Evolutionary conservation across 352 stramenopile species (phyloP).

Genomic region (Phytophthora multivora): DNA sequence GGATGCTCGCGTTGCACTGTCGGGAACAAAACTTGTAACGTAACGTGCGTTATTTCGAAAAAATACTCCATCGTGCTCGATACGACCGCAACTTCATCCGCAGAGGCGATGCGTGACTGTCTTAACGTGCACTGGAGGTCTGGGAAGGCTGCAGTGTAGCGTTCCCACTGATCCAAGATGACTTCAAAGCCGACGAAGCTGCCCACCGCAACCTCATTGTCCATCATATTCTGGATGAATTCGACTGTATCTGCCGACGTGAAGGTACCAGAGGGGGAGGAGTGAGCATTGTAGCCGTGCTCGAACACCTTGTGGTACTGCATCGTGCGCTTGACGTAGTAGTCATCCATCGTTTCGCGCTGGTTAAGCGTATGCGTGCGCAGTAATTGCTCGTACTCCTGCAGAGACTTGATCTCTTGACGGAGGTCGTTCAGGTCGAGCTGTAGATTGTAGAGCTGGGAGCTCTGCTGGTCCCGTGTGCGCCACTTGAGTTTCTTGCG

Average conservation of each 20-base stretch:
- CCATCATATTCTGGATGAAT: constrained; percentile 56
- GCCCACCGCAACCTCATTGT: constrained; percentile 47
- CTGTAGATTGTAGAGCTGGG: constrained; percentile 63
- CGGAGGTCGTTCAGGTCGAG: constrained; percentile 54
- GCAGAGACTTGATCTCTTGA: constrained; percentile 50
- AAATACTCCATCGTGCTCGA: constrained; percentile 43
- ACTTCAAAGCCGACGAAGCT: constrained; percentile 19
- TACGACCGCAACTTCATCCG: constrained; percentile 35
- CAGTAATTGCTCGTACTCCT: constrained; percentile 40
- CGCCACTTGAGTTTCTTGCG: constrained; percentile 61
- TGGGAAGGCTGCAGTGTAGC: constrained; percentile 48
- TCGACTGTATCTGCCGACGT: constrained; percentile 26
- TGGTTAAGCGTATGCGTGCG: constrained; percentile 44
- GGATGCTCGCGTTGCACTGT: constrained; percentile 28
- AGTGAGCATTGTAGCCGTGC: constrained; percentile 36
- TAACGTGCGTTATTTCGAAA: constrained; percentile 46
- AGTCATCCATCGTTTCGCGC: constrained; percentile 47
- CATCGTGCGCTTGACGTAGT: constrained; percentile 46
- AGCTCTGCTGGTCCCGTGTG: constrained; percentile 60
- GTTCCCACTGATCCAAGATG: constrained; percentile 48
- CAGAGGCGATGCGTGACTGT: constrained; percentile 27
- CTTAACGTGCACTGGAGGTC: constrained; percentile 38
- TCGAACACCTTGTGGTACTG: constrained; percentile 73
- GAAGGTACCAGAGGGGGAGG: not conserved
- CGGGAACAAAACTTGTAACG: constrained; percentile 57